A percentile compares a stretch with the other conserved stretches of the same genome.
Evolutionary conservation across 768 basidiomycete species (phyloP).

Genomic region (Mycena vitilis): DNA sequence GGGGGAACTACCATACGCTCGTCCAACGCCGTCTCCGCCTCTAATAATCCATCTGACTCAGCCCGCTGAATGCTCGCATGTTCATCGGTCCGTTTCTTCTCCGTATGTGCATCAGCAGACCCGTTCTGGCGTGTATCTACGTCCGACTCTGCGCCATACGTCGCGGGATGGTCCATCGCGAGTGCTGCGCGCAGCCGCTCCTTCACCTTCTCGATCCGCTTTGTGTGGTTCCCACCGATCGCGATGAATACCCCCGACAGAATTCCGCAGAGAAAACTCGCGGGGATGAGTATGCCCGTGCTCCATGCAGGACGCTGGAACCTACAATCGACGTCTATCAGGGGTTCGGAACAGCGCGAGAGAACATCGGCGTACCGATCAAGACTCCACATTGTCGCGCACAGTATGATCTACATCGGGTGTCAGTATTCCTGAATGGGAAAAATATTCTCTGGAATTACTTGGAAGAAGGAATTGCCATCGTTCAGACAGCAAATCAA

Average conservation of each 20-base stretch:
- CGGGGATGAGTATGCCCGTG: conserved; percentile 76
- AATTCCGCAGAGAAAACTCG: conserved; percentile 83
- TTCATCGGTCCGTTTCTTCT: conserved; percentile 22
- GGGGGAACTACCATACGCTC: conserved; percentile 55
- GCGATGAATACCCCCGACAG: conserved; percentile 79
- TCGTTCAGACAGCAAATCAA: conserved; percentile 79
- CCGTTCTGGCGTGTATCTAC: conserved; percentile 7
- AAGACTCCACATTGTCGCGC: conserved; percentile 85
- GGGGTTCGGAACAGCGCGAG: conserved; percentile 9
- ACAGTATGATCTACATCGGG: conserved; percentile 64
- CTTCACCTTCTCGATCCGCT: conserved; percentile 73
- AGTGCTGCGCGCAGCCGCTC: conserved; percentile 66
- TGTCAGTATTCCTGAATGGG: neutral
- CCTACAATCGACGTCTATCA: conserved; percentile 40
- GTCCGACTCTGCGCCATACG: conserved; percentile 16
- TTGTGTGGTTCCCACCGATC: conserved; percentile 76
- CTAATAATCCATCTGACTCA: conserved; percentile 27
- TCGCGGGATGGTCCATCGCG: conserved; percentile 41
- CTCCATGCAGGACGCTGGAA: conserved; percentile 78
- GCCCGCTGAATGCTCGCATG: conserved; percentile 11
- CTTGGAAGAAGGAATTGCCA: conserved; percentile 87
- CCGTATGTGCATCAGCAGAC: neutral
- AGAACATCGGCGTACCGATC: conserved; percentile 58
- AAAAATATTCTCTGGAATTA: conserved; percentile 35
- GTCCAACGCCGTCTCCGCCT: conserved; percentile 46